Evolutionary conservation across 495 filamentous ascomycete species (phyloP).

Genomic region (Aspergillus mulundensis): DNA sequence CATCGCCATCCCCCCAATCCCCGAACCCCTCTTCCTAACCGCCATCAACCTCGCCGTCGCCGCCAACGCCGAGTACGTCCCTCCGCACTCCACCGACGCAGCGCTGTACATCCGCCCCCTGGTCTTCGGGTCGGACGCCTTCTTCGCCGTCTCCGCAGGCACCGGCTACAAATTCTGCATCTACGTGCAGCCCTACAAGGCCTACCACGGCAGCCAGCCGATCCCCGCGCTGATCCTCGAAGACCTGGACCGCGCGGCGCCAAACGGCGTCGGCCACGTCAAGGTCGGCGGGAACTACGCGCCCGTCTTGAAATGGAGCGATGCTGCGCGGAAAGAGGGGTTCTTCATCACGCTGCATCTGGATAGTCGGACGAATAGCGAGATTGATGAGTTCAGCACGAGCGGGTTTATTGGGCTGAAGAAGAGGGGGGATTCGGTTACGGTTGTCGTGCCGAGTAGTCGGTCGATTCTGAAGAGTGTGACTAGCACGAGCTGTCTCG

Average conservation of each 20-base stretch:
- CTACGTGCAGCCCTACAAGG: slow-evolving; percentile 34
- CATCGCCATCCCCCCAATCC: slow-evolving; percentile 39
- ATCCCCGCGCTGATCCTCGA: slow-evolving; percentile 42
- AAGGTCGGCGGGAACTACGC: slow-evolving; percentile 52
- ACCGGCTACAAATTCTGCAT: slow-evolving; percentile 39
- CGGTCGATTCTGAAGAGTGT: neutral
- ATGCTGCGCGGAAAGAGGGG: slow-evolving; percentile 36
- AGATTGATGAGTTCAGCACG: slow-evolving; percentile 47
- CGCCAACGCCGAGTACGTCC: slow-evolving; percentile 41
- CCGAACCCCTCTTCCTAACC: slow-evolving; percentile 31
- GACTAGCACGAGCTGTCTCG: neutral
- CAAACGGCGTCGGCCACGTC: slow-evolving; percentile 38
- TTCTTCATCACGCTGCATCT: slow-evolving; percentile 47
- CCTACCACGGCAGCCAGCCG: slow-evolving; percentile 35
- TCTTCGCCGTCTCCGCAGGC: slow-evolving; percentile 28
- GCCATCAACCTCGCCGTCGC: slow-evolving; percentile 35
- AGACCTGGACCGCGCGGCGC: slow-evolving; percentile 48
- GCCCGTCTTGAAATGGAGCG: slow-evolving; percentile 38
- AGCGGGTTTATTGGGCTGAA: slow-evolving; percentile 44
- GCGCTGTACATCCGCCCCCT: slow-evolving; percentile 44
- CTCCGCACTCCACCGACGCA: slow-evolving; percentile 34
- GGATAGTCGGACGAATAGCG: slow-evolving; percentile 38
- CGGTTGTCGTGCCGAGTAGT: neutral
- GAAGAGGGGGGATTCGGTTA: neutral
- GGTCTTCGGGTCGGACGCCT: slow-evolving; percentile 35